A percentile compares a stretch with the other conserved stretches of the same genome.
These are phyloP conservation scores for Colletotrichum cuscutae DNA, from an alignment of 2,329 filamentous ascomycete species.

Conservation along the genomic window DNA sequence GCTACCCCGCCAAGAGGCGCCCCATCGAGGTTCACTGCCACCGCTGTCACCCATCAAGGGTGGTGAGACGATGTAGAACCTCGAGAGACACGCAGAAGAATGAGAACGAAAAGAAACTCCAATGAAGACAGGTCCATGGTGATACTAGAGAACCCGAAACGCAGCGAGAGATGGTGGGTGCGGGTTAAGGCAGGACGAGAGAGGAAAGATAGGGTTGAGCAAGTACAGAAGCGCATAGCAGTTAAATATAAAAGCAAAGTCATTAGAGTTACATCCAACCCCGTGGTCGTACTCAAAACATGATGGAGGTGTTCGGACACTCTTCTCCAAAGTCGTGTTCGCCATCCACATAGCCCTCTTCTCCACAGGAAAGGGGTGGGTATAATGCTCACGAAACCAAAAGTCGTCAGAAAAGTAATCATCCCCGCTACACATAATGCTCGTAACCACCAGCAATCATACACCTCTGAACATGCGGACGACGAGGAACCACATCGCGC, in stretches of 20 bases:
- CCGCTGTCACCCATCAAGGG: conserved; percentile 10
- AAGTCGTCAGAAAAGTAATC: neutral
- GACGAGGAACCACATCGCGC: conserved; percentile 91
- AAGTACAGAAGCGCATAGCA: conserved; percentile 19
- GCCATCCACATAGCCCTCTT: conserved; percentile 28
- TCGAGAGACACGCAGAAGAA: conserved; percentile 9
- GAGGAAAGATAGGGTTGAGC: neutral
- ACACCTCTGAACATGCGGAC: conserved; percentile 85
- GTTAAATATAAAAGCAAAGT: neutral
- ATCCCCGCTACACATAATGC: neutral
- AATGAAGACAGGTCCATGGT: conserved; percentile 11
- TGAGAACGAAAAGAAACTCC: neutral
- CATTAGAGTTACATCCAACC: conserved; percentile 33
- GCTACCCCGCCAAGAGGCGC: conserved; percentile 11
- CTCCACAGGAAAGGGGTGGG: conserved; percentile 10
- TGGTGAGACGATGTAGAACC: neutral
- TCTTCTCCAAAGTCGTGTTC: conserved; percentile 31
- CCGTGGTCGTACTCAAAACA: conserved; percentile 30
- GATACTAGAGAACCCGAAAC: conserved; percentile 25
- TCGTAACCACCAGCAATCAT: conserved; percentile 43
- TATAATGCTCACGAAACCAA: conserved; percentile 32
- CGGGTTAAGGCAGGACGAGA: neutral
- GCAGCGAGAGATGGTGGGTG: neutral
- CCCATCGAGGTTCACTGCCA: neutral
- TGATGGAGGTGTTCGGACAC: conserved; percentile 18